These are phyloP conservation scores for Ambrosia artemisiifolia DNA, from an alignment of 129 eudicot genomes.

Conservation along the genomic window DNA sequence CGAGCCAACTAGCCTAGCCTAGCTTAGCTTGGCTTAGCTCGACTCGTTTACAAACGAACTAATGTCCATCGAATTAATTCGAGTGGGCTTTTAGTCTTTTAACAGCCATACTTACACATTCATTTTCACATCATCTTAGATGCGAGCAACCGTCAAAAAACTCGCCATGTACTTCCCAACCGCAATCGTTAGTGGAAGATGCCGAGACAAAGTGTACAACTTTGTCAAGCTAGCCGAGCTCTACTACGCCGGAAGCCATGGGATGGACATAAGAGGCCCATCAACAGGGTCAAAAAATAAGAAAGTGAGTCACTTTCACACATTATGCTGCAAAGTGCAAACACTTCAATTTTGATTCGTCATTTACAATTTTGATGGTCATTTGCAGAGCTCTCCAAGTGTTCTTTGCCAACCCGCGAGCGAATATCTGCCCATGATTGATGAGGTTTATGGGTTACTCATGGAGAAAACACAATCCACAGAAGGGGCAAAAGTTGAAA, in stretches of 20 bases:
- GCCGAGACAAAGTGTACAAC: constrained; percentile 81
- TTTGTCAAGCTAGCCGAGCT: constrained; percentile 76
- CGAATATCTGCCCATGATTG: constrained; percentile 78
- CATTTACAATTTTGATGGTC: not conserved
- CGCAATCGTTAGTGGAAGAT: constrained; percentile 90
- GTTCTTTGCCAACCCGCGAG: constrained; percentile 85
- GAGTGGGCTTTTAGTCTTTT: too few species aligned
- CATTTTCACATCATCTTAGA: constrained; percentile 29
- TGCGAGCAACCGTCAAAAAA: constrained; percentile 83
- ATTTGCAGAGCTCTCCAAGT: constrained; percentile 49
- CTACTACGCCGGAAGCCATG: constrained; percentile 95
- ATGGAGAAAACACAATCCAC: constrained; percentile 62
- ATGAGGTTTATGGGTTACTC: constrained; percentile 63
- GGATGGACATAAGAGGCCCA: constrained; percentile 91
- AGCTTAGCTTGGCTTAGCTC: too few species aligned
- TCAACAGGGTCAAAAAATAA: constrained; percentile 56
- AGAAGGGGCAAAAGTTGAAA: constrained; percentile 74
- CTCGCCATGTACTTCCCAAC: constrained; percentile 81
- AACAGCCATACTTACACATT: not conserved
- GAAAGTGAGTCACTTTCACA: constrained; percentile 39
- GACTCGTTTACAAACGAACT: too few species aligned
- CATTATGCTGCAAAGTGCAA: not conserved
- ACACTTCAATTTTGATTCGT: too few species aligned
- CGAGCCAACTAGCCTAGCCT: too few species aligned
- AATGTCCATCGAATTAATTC: too few species aligned